Base-by-base conservation (phyloP, 139 green algal species). In the Nannochloris sp. region DNA sequence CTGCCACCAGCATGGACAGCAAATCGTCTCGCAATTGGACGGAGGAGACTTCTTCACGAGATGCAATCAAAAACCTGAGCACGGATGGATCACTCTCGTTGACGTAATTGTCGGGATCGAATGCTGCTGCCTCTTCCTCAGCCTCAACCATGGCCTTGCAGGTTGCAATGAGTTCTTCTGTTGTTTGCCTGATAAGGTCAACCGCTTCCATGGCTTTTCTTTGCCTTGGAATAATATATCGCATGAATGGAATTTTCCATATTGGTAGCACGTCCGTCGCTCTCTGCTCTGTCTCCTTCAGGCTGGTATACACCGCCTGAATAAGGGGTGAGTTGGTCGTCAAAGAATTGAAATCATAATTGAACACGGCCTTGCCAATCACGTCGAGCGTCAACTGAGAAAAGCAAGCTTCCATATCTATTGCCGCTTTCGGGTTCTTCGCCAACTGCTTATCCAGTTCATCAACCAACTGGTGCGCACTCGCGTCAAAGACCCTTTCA, bases 1-100 rank as follows among this genome's bases (percentile, higher is more conserved):
- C 94, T 16, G 94, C 94, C 60, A 99, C 93, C 65, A 99, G 81
- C 90, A 99, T 96, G 34, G 82, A 93, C 66, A 99, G 83, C 80
- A 99, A 81, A 74, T 99, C 94, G 75, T 99, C 94, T 2, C 94
- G 75, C 70, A 98, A 73, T 80, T 98, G 92, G 44, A 55, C 58
- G 3, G 66, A 71, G 11, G 60, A 69, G 31, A 94, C 87, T 84
- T 98, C 93, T 55, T 98, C 91, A 4, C 94, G 75, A 0, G 88
- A 87, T 37, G 90, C 88, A 43, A 98, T 93, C 3, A 98, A 78
- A 78, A 97, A 98, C 36, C 92, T 79, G 62, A 99, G 83, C 31
- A 99, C 81, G 44, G 68, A 87, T 54, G 94, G 94, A 74, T 99
- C 93, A 3, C 59, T 48, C 19, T 88, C 72, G 68, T 96, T 94